A percentile compares a stretch with the other conserved stretches of the same genome.
These are phyloP conservation scores for Neurospora tetrasperma DNA, from an alignment of 495 filamentous ascomycete species.

Conservation along the genomic window DNA sequence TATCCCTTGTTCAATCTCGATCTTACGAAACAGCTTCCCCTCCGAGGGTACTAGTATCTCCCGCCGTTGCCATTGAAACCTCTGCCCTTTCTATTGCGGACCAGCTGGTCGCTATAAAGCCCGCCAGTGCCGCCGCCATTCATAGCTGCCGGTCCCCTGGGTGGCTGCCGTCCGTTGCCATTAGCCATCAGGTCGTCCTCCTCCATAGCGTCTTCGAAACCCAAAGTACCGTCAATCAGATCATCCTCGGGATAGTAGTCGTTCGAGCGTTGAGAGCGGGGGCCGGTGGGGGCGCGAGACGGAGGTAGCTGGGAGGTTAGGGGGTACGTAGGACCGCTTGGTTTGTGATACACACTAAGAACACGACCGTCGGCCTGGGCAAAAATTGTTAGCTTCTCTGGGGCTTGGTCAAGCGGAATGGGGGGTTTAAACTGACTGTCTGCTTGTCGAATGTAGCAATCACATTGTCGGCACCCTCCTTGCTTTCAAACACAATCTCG, in stretches of 20 bases:
- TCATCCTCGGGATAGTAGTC: constrained; percentile 18
- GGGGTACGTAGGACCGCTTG: constrained; percentile 2
- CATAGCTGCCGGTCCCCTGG: constrained; percentile 6
- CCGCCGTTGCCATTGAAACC: constrained; percentile 16
- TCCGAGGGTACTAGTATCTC: neutral
- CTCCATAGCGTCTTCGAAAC: constrained; percentile 49
- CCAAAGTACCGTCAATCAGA: constrained; percentile 51
- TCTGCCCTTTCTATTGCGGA: constrained; percentile 25
- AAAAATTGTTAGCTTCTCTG: neutral
- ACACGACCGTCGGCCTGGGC: constrained; percentile 74
- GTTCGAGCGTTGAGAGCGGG: constrained; percentile 21
- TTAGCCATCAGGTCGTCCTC: constrained; percentile 18
- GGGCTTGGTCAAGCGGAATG: neutral
- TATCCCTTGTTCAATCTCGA: neutral
- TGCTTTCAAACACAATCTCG: constrained; percentile 73
- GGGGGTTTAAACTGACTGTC: constrained; percentile 46
- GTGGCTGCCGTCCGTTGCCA: constrained; percentile 10
- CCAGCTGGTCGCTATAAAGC: constrained; percentile 18
- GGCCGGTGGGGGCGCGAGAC: constrained; percentile 15
- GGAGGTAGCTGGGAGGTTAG: constrained; percentile 8
- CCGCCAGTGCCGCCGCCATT: constrained; percentile 1
- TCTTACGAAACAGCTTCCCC: neutral
- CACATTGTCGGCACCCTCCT: constrained; percentile 65
- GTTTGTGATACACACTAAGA: constrained; percentile 65
- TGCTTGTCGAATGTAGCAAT: constrained; percentile 81